Base-by-base conservation (phyloP, 805 yeast species). In the Ogataea nonfermentans region DNA sequence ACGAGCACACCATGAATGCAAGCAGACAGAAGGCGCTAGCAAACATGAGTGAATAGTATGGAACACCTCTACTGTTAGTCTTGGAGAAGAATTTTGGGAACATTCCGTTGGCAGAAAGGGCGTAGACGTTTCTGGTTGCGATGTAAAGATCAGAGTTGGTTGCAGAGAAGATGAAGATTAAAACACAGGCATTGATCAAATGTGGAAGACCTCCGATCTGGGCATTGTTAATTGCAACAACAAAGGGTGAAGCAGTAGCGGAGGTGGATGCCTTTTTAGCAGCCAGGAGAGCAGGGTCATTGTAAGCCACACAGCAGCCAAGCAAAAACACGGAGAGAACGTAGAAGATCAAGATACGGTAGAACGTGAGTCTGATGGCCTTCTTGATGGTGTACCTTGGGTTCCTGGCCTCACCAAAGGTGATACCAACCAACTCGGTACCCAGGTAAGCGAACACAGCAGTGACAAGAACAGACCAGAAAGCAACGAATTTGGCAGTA, bases 201-300 rank as follows among this genome's bases (percentile, higher is more conserved):
- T 81, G 84, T 26, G 89, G 89, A 46, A 87, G 66, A 1, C 78
- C 90, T 7, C 59, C 53, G 46, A 86, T 84, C 13, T 70, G 61
- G 12, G 88, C 84, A 49, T 73, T 74, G 46, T 74, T 74, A 54
- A 86, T 81, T 33, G 95, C 95, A 55, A 85, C 80, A 37, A 85
- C 90, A 54, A 85, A 86, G 27, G 95, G 95, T 11, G 93, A 83
- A 14, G 91, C 89, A 28, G 82, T 73, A 2, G 90, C 88, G 29
- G 71, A 66, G 2, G 76, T 63, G n/a, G 63, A 38, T 35, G 78
- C 71, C 16, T 32, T 44, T 12, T 77, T 71, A 11, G 79, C 79
- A 39, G 61, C 55, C 34, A 71, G 44, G 32, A 69, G 64, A 26
- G 56, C 52, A 11, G 68, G 66, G 53, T 76, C 77, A 40, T 66